Conservation (phyloP, 2,329 filamentous ascomycete genomes). For the Dothiorella sarmentorum region DNA sequence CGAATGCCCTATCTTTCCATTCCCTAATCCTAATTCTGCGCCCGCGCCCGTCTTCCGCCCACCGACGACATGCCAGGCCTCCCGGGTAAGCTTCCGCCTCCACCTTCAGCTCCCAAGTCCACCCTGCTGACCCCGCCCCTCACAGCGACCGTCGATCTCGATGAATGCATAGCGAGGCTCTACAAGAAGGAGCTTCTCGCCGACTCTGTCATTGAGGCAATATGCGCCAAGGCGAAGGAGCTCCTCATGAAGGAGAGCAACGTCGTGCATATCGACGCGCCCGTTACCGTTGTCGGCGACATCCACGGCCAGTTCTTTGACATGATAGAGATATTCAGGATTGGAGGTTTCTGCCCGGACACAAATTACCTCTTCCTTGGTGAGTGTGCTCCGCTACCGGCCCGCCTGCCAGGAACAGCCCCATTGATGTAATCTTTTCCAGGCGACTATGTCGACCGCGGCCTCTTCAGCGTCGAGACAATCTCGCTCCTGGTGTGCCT, state of each 20-base stretch:
- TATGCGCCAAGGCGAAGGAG: conserved; percentile 99
- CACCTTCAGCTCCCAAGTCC: background rate
- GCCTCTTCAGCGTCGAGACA: conserved; percentile 97
- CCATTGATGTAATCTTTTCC: conserved; percentile 10
- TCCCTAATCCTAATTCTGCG: conserved; percentile 25
- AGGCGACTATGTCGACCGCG: conserved; percentile 98
- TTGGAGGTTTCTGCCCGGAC: conserved; percentile 93
- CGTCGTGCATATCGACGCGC: conserved; percentile 92
- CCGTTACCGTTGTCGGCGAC: conserved; percentile 95
- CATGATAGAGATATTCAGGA: conserved; percentile 98
- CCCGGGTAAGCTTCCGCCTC: conserved; percentile 38
- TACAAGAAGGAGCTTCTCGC: conserved; percentile 97
- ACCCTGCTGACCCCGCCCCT: conserved; percentile 16
- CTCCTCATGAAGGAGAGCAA: conserved; percentile 99
- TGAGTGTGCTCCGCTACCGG: conserved; percentile 40
- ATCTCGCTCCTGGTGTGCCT: conserved; percentile 96
- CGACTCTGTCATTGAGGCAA: conserved; percentile 96
- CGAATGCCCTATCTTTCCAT: conserved; percentile 5
- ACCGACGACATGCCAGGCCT: conserved; percentile 46
- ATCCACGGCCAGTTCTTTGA: conserved; percentile 99
- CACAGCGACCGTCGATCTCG: conserved; percentile 89
- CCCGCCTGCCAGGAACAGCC: conserved; percentile 19
- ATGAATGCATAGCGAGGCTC: conserved; percentile 95
- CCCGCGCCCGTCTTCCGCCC: conserved; percentile 28
- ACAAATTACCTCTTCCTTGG: conserved; percentile 98